Percentiles rank a stretch among this genome's conserved stretches.
Conservation (phyloP, 2,329 filamentous ascomycete genomes). For the Huntiella moniliformis region DNA sequence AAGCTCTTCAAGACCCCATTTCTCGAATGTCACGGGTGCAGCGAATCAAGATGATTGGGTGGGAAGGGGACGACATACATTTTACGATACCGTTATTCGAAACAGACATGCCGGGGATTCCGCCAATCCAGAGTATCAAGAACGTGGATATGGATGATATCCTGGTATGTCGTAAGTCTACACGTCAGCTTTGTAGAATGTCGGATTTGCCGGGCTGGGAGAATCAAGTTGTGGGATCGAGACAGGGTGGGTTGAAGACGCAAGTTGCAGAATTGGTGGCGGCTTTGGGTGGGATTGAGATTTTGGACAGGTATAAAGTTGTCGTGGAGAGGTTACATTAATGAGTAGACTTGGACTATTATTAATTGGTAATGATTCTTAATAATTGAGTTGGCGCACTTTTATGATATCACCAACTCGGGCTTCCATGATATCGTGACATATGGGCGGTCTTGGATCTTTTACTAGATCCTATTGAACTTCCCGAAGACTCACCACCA, state of each 20-base stretch:
- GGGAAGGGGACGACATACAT: not conserved
- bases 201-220: slow-evolving; percentile 43
- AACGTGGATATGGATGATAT: slow-evolving; percentile 40
- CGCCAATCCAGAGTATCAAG: slow-evolving; percentile 33
- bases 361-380: no score
- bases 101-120: slow-evolving; percentile 48
- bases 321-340: slow-evolving; percentile 28
- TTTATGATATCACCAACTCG: no score
- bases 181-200: slow-evolving; percentile 22
- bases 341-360: slow-evolving; percentile 27
- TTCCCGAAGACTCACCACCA: no score
- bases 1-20: slow-evolving; percentile 12
- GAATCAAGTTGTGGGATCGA: slow-evolving; percentile 24
- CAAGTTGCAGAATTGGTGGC: slow-evolving; percentile 49
- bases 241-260: slow-evolving; percentile 36
- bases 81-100: slow-evolving; percentile 29
- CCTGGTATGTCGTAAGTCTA: slow-evolving; percentile 28
- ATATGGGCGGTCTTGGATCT: no score
- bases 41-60: not conserved
- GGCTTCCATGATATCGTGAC: no score
- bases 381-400: no score
- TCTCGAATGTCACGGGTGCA: slow-evolving; percentile 8
- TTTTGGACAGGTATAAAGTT: slow-evolving; percentile 23
- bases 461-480: no score
- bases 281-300: slow-evolving; percentile 37